phyloP scores from a whole-genome alignment of 2,329 filamentous ascomycete species.

The Fusarium nanum region DNA sequence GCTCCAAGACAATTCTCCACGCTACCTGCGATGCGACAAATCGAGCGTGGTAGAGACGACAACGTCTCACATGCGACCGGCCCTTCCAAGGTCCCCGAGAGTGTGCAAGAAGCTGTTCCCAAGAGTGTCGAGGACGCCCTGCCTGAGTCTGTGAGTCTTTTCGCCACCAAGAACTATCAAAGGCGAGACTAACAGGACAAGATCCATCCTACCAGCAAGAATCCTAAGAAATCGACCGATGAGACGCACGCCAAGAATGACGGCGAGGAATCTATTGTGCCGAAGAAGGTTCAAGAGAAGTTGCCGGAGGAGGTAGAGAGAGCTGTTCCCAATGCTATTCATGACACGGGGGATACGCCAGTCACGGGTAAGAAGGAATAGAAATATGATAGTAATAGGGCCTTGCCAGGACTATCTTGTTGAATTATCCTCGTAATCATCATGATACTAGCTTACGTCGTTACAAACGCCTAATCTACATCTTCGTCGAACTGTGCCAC shows the following conservation, averaged over 20 bases:
- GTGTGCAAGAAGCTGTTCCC: conserved; percentile 26
- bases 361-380: conserved; percentile 24
- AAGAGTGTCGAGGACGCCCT: conserved; percentile 30
- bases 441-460: not conserved
- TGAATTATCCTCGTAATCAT: not conserved
- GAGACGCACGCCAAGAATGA: conserved; percentile 39
- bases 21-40: conserved; percentile 11
- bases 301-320: conserved; percentile 41
- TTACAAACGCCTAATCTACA: not conserved
- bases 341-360: conserved; percentile 36
- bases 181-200: not conserved
- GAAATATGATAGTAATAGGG: not conserved
- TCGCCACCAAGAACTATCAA: fast-evolving
- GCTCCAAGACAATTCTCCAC: not conserved
- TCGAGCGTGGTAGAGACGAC: conserved; percentile 2
- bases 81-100: conserved; percentile 25
- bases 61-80: conserved; percentile 31
- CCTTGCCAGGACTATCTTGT: not conserved
- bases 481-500: not conserved
- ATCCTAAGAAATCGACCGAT: conserved; percentile 34
- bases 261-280: conserved; percentile 38
- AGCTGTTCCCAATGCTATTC: conserved; percentile 38
- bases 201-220: conserved; percentile 33
- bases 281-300: conserved; percentile 42
- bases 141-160: conserved; percentile 18